Conservation (phyloP, 202 grass and related monocot genomes). For the Cymbopogon flexuosus region DNA sequence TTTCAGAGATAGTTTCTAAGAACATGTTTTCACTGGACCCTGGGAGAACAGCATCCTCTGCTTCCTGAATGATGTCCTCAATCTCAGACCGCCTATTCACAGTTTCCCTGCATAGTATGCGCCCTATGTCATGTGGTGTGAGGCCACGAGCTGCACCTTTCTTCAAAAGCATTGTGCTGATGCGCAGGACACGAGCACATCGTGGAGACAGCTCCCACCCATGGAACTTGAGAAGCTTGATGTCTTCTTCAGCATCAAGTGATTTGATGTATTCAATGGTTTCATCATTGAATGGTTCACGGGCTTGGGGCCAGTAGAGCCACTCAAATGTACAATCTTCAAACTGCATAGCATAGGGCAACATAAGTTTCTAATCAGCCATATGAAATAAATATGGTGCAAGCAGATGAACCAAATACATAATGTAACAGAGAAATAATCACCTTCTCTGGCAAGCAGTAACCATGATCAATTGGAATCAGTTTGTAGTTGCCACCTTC, state of each 20-base stretch:
- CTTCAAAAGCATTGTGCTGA: slow-evolving; percentile 81
- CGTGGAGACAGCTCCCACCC: slow-evolving; percentile 64
- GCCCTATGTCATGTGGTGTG: slow-evolving; percentile 67
- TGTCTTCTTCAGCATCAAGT: slow-evolving; percentile 58
- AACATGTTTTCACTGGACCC: slow-evolving; percentile 46
- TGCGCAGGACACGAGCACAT: slow-evolving; percentile 51
- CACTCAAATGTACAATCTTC: no score
- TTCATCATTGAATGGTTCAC: no score
- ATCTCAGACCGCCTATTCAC: slow-evolving; percentile 62
- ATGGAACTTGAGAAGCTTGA: slow-evolving; percentile 65
- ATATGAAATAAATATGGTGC: neutral
- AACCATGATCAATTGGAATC: slow-evolving; percentile 82
- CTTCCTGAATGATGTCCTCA: slow-evolving; percentile 11
- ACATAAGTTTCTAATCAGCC: neutral
- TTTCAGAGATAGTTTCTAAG: slow-evolving; percentile 51
- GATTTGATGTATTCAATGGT: no score
- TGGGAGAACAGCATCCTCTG: slow-evolving; percentile 49
- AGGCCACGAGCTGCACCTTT: slow-evolving; percentile 55
- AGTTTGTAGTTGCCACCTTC: slow-evolving; percentile 45
- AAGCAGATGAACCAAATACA: neutral
- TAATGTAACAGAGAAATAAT: slow-evolving; percentile 18
- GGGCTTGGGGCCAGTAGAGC: no score
- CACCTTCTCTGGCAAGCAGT: slow-evolving; percentile 84
- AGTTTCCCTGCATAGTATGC: slow-evolving; percentile 70
- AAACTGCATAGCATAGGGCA: neutral